phyloP scores from a whole-genome alignment of 768 basidiomycete species.

The Pleurotus giganteus region DNA sequence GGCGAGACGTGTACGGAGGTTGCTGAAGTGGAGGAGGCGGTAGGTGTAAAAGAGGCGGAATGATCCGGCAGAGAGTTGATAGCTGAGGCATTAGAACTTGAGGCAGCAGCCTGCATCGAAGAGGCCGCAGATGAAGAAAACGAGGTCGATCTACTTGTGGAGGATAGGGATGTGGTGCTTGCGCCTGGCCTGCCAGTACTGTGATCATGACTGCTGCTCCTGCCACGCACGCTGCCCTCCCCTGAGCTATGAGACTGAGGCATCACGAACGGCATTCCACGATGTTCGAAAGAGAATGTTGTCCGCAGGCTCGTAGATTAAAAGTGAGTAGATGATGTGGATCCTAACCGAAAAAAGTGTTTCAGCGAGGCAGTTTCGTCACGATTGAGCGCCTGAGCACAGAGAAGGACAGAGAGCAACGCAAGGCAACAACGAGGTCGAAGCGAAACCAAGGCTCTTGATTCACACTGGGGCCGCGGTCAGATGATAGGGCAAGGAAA shows the following conservation, averaged over 20 bases:
- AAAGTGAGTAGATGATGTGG: slow-evolving; percentile 7
- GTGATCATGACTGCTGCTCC: slow-evolving; percentile 15
- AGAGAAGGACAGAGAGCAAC: background rate
- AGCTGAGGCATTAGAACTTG: slow-evolving; percentile 37
- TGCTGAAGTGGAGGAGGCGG: slow-evolving; percentile 11
- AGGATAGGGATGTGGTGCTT: slow-evolving; percentile 36
- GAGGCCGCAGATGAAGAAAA: slow-evolving; percentile 41
- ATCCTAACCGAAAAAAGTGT: background rate
- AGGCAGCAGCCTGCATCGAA: slow-evolving; percentile 28
- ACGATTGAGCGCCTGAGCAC: background rate
- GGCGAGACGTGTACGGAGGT: slow-evolving; percentile 13
- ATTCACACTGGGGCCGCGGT: background rate
- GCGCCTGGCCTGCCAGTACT: slow-evolving; percentile 29
- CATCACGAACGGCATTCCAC: slow-evolving; percentile 2
- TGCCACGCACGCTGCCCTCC: slow-evolving; percentile 4
- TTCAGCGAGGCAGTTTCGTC: slow-evolving; percentile 1
- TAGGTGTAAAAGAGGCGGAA: slow-evolving; percentile 25
- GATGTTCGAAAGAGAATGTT: slow-evolving; percentile 1
- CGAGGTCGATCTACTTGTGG: slow-evolving; percentile 41
- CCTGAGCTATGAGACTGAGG: background rate
- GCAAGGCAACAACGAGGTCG: slow-evolving; percentile 7
- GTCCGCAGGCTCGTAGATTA: slow-evolving; percentile 4
- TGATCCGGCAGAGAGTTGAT: slow-evolving; percentile 39
- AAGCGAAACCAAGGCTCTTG: background rate
- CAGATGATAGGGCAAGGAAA: slow-evolving; percentile 7